Base-by-base conservation (phyloP, 768 basidiomycete genomes). In the Russula sp. region DNA sequence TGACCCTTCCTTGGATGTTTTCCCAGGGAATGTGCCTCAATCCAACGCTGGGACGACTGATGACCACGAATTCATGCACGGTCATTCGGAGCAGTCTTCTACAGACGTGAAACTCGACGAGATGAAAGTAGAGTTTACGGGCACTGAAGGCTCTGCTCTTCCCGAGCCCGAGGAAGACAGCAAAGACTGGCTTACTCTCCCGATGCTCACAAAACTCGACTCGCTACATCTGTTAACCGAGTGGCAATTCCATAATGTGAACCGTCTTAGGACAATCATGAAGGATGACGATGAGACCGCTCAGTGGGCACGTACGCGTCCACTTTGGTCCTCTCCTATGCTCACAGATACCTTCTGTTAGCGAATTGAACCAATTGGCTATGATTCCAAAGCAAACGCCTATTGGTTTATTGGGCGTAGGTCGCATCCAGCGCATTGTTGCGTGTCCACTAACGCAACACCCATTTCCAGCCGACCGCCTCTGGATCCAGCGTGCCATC, bases 291-390 rank as follows among this genome's bases (percentile, higher is more conserved):
- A 91, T 64, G 91, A 92, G 48, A 75, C 78, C 59, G 88, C 87
- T 31, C 75, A 80, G 37, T 94, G 92, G 92, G 92, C 90, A 61
- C 67, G 87, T 70, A 31, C 11, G 13, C 44, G 4, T 53, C 31
- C 34, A 6, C 42, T 31, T 49, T 34, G 5, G 20, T 54, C 18
- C 35, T 47, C 40, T 37, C 45, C 16, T 22, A 61, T 42, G 53
- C 59, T 58, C 58, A 57, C 35, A 42, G 42, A 57, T 35, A 62
- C 55, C 47, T 5, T 31, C 51, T 18, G 5, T 44, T 61, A 94
- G 92, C 87, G 92, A 31, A 84, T 88, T 59, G 89, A 92, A 69
- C 91, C 92, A 9, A 82, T 94, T 64, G 92, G 92, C 6, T 91
- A 89, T 67, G 92, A 94, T 68, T 80, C 82, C 45, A 86, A 86